These are phyloP conservation scores for Hericium erinaceus DNA, from an alignment of 768 basidiomycete genomes.

Conservation along the genomic window DNA sequence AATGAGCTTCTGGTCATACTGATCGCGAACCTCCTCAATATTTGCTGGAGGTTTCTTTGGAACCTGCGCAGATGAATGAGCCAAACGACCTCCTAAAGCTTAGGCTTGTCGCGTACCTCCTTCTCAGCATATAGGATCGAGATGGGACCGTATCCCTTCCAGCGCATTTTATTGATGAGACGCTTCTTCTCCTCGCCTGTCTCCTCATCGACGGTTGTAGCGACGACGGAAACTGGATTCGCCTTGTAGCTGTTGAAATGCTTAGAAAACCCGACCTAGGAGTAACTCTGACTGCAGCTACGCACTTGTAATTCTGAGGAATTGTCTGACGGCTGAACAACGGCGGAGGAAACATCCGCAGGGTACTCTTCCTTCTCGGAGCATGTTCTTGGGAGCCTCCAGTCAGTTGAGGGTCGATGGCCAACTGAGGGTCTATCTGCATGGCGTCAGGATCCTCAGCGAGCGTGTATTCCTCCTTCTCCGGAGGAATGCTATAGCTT, in stretches of 20 bases:
- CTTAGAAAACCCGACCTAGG: background rate
- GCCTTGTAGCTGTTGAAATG: conserved; percentile 53
- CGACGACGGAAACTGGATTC: conserved; percentile 63
- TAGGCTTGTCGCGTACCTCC: conserved; percentile 27
- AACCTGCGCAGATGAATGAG: conserved; percentile 30
- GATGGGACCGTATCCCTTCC: conserved; percentile 74
- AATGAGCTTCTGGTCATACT: conserved; percentile 46
- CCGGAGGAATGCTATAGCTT: conserved; percentile 58
- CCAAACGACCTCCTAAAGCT: background rate
- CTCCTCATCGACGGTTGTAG: conserved; percentile 58
- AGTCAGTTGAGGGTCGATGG: conserved; percentile 40
- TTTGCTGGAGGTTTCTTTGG: conserved; percentile 54
- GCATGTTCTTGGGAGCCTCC: conserved; percentile 7
- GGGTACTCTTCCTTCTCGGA: conserved; percentile 36
- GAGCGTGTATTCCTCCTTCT: conserved; percentile 53
- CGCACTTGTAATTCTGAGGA: conserved; percentile 75
- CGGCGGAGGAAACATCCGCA: conserved; percentile 81
- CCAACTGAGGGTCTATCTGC: conserved; percentile 18
- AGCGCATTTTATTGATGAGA: conserved; percentile 78
- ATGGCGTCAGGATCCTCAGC: conserved; percentile 23
- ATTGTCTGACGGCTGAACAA: conserved; percentile 78
- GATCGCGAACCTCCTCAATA: conserved; percentile 50
- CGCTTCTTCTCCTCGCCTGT: conserved; percentile 78
- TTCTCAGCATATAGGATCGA: conserved; percentile 59
- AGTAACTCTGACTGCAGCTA: background rate